A percentile compares a stretch with the other conserved stretches of the same genome.
These are phyloP conservation scores for Parasarocladium wereldwijsianum DNA, from an alignment of 2,329 filamentous ascomycete genomes.

Conservation along the genomic window DNA sequence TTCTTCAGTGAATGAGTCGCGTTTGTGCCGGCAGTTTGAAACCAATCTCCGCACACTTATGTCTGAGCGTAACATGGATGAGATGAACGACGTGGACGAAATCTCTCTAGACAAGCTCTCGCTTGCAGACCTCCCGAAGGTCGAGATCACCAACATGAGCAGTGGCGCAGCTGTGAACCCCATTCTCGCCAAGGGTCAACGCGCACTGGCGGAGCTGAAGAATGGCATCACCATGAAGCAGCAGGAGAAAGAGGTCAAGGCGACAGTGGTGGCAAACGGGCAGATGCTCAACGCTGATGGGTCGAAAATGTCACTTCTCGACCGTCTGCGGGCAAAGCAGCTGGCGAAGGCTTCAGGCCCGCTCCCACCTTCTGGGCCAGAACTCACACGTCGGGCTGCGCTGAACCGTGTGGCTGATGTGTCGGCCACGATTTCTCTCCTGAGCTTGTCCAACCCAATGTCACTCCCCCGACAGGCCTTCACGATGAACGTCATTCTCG, in stretches of 20 bases:
- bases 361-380: conserved; percentile 38
- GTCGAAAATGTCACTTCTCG: conserved; percentile 52
- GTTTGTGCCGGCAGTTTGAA: conserved; percentile 39
- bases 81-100: conserved; percentile 16
- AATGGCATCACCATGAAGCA: conserved; percentile 40
- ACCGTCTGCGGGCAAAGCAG: conserved; percentile 62
- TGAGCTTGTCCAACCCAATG: conserved; percentile 36
- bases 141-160: conserved; percentile 17
- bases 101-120: conserved; percentile 40
- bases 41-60: conserved; percentile 33
- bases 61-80: conserved; percentile 16
- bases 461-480: conserved; percentile 47
- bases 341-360: conserved; percentile 39
- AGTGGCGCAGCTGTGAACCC: conserved; percentile 31
- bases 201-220: conserved; percentile 54
- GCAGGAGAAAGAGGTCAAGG: conserved; percentile 26
- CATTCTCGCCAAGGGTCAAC: conserved; percentile 50
- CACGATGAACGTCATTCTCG: conserved; percentile 45
- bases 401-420: conserved; percentile 56
- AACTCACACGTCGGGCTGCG: conserved; percentile 47
- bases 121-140: conserved; percentile 27
- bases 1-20: conserved; percentile 31
- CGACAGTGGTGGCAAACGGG: conserved; percentile 15
- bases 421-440: conserved; percentile 50
- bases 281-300: conserved; percentile 26